A percentile compares a stretch with the other conserved stretches of the same genome.
These are phyloP conservation scores for Piedraia hortae DNA, from an alignment of 2,329 filamentous ascomycete species.

Conservation along the genomic window DNA sequence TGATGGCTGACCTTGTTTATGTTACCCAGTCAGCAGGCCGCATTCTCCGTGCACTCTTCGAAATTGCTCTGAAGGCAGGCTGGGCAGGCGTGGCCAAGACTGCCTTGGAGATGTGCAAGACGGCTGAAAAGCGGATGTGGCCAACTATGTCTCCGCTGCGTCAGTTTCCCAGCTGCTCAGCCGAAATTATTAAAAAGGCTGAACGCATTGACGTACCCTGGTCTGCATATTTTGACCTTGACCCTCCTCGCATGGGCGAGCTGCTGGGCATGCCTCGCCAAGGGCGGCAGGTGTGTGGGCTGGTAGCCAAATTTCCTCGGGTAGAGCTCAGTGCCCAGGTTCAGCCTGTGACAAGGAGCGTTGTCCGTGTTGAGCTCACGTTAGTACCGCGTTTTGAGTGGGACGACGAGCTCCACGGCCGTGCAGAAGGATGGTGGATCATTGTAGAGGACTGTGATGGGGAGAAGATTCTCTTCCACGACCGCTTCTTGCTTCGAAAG, in stretches of 20 bases:
- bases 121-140: conserved; percentile 99
- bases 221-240: conserved; percentile 82
- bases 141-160: conserved; percentile 89
- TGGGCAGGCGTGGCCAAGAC: conserved; percentile 86
- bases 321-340: conserved; percentile 82
- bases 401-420: conserved; percentile 72
- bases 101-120: conserved; percentile 85
- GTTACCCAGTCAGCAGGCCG: conserved; percentile 93
- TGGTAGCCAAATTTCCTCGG: conserved; percentile 80
- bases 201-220: conserved; percentile 88
- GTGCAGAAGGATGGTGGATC: conserved; percentile 86
- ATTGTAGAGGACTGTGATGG: conserved; percentile 92
- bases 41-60: conserved; percentile 84
- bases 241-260: conserved; percentile 89
- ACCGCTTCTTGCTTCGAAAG: conserved; percentile 73
- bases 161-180: conserved; percentile 60
- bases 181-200: conserved; percentile 70
- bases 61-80: conserved; percentile 89
- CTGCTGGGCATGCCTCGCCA: conserved; percentile 72
- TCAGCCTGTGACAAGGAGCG: conserved; percentile 78
- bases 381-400: conserved; percentile 89
- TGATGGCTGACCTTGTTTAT: conserved; percentile 98
- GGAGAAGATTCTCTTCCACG: conserved; percentile 82
- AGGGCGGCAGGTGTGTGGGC: conserved; percentile 55
- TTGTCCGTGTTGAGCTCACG: conserved; percentile 70